phyloP scores from a whole-genome alignment of 2,329 filamentous ascomycete genomes.

The Fusarium sp. region DNA sequence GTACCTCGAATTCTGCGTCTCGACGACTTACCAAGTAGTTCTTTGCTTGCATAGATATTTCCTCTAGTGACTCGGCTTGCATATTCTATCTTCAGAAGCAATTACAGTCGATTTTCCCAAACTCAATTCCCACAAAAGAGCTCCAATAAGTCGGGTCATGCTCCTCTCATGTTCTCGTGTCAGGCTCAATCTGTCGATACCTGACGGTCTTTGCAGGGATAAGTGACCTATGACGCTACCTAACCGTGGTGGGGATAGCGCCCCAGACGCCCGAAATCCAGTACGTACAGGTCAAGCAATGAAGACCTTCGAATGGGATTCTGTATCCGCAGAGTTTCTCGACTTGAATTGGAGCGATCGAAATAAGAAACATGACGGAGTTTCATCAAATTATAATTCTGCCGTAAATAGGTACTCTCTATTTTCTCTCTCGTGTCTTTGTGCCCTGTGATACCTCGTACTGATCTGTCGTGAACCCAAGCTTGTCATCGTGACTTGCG shows the following conservation, averaged over 20 bases:
- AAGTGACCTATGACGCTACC: constrained; percentile 45
- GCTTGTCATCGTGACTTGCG: constrained; percentile 13
- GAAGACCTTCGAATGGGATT: constrained; percentile 5
- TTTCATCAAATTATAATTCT: not conserved
- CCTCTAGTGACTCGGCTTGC: not conserved
- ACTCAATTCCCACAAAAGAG: constrained; percentile 4
- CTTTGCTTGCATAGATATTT: not conserved
- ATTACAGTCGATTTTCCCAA: not conserved
- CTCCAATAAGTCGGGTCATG: constrained; percentile 7
- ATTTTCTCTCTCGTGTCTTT: not conserved
- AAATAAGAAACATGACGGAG: not conserved
- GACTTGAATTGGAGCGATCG: constrained; percentile 18
- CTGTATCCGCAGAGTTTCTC: constrained; percentile 9
- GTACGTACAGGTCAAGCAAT: not conserved
- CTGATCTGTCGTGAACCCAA: constrained; percentile 14
- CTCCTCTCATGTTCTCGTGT: constrained; percentile 17
- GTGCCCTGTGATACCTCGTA: not conserved
- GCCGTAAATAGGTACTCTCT: not conserved
- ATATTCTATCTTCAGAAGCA: not conserved
- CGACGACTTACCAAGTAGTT: not conserved
- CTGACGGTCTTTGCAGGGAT: constrained; percentile 35
- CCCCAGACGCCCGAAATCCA: constrained; percentile 36
- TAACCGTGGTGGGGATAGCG: constrained; percentile 35
- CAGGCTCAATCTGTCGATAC: constrained; percentile 44
- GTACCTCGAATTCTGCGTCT: constrained; percentile 18